Conservation (phyloP, 768 basidiomycete species). For the Rhizopogon sp. region DNA sequence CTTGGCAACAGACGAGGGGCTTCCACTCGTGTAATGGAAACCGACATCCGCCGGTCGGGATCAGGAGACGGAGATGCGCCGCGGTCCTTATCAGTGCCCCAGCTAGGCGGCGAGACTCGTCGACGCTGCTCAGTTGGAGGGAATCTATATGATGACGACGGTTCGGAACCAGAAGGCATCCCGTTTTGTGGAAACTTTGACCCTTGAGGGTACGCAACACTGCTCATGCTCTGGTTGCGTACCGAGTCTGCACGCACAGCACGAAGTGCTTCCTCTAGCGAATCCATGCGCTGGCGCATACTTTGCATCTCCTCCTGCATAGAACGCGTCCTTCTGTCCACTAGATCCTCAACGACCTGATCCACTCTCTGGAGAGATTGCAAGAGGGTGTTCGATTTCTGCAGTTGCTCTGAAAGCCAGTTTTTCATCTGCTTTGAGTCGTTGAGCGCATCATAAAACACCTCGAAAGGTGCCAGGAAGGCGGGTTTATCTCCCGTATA, state of each 20-base stretch:
- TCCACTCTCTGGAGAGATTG: constrained; percentile 52
- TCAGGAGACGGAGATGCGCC: constrained; percentile 40
- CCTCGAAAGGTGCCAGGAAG: constrained; percentile 78
- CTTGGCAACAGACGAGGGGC: constrained; percentile 21
- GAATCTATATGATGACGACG: constrained; percentile 41
- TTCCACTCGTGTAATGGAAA: constrained; percentile 47
- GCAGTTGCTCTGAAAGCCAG: constrained; percentile 73
- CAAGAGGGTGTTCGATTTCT: constrained; percentile 53
- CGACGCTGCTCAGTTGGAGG: constrained; percentile 34
- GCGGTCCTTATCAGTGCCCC: constrained; percentile 33
- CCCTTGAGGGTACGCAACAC: constrained; percentile 15
- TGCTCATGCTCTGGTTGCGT: constrained; percentile 10
- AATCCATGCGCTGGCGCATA: constrained; percentile 62
- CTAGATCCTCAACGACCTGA: constrained; percentile 51
- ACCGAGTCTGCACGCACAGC: constrained; percentile 19
- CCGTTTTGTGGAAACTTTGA: constrained; percentile 35
- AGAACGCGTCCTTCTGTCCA: constrained; percentile 55
- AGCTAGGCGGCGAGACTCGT: constrained; percentile 36
- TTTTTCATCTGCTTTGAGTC: constrained; percentile 75
- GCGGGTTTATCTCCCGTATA: constrained; percentile 64
- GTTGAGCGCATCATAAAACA: constrained; percentile 80
- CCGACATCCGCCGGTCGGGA: constrained; percentile 40
- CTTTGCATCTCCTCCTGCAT: constrained; percentile 57
- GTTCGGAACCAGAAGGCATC: constrained; percentile 20
- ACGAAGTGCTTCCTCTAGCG: constrained; percentile 51